These are phyloP conservation scores for Pseudocercospora fuligena DNA, from an alignment of 2,329 filamentous ascomycete genomes.

Conservation along the genomic window DNA sequence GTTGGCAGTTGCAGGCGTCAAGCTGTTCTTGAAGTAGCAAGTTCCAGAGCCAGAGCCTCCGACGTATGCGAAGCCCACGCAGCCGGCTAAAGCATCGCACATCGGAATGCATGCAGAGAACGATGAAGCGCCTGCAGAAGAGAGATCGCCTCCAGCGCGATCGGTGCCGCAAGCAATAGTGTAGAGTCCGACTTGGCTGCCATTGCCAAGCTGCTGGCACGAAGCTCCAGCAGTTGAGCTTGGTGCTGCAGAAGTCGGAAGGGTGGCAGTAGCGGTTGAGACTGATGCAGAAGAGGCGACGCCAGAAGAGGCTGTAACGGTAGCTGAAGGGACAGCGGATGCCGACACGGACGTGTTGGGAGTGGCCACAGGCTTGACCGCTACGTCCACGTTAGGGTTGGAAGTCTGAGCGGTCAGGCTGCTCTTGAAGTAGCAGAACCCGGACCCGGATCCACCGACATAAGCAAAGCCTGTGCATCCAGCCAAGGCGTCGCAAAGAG, in stretches of 20 bases:
- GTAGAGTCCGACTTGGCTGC: neutral
- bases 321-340: neutral
- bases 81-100: conserved; percentile 8
- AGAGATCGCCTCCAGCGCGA: neutral
- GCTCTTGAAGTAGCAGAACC: conserved; percentile 27
- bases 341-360: neutral
- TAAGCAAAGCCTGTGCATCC: conserved; percentile 24
- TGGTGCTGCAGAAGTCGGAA: neutral
- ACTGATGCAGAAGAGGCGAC: neutral
- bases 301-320: neutral
- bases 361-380: neutral
- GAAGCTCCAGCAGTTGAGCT: neutral
- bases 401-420: conserved; percentile 1
- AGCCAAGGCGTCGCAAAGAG: conserved; percentile 4
- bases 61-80: conserved; percentile 26
- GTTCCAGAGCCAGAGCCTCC: conserved; percentile 19
- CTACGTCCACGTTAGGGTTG: neutral
- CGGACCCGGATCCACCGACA: conserved; percentile 17
- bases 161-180: neutral
- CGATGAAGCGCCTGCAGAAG: neutral
- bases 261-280: neutral
- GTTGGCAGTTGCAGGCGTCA: conserved; percentile 9
- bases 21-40: conserved; percentile 29
- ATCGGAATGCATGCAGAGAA: neutral
- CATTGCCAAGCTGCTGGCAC: neutral